Percentiles rank a stretch among this genome's conserved stretches.
Evolutionary conservation across 768 basidiomycete species (phyloP).

Genomic region (Pisolithus microcarpus): DNA sequence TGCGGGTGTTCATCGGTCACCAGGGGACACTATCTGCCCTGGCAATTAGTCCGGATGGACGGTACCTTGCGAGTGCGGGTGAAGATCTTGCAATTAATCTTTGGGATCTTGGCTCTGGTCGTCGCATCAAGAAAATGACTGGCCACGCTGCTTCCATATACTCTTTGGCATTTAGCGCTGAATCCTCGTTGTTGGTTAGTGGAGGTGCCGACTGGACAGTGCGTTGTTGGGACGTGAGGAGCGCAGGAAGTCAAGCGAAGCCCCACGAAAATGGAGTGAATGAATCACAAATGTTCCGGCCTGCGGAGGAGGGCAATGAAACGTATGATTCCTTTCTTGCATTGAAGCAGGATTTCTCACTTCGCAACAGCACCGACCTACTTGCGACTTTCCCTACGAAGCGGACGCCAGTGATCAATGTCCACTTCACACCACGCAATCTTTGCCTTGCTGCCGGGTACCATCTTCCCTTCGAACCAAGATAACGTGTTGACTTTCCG

Average conservation of each 20-base stretch:
- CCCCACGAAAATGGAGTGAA: conserved; percentile 47
- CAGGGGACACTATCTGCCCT: conserved; percentile 81
- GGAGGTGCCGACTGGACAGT: conserved; percentile 95
- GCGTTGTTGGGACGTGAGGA: conserved; percentile 95
- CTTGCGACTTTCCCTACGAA: conserved; percentile 92
- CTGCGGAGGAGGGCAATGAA: conserved; percentile 47
- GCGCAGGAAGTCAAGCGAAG: conserved; percentile 60
- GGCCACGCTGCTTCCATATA: conserved; percentile 89
- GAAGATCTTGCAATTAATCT: conserved; percentile 91
- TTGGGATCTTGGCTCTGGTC: conserved; percentile 96
- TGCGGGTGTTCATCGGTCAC: conserved; percentile 94
- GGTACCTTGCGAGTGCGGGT: conserved; percentile 86
- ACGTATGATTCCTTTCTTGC: conserved; percentile 41
- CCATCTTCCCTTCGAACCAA: conserved; percentile 53
- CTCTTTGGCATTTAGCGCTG: conserved; percentile 85
- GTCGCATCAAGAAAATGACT: conserved; percentile 91
- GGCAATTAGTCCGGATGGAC: conserved; percentile 89
- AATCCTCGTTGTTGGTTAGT: conserved; percentile 84
- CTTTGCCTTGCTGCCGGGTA: conserved; percentile 83
- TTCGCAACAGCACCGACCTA: conserved; percentile 60
- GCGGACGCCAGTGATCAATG: conserved; percentile 85
- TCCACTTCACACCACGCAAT: conserved; percentile 93
- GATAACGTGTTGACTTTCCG: conserved; percentile 23
- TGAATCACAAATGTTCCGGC: conserved; percentile 26
- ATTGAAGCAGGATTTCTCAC: conserved; percentile 5